Evolutionary conservation across 139 green algal genomes (phyloP), one percentile per base, ranked within the genome.

Genomic region (Pleodorina starrii): DNA sequence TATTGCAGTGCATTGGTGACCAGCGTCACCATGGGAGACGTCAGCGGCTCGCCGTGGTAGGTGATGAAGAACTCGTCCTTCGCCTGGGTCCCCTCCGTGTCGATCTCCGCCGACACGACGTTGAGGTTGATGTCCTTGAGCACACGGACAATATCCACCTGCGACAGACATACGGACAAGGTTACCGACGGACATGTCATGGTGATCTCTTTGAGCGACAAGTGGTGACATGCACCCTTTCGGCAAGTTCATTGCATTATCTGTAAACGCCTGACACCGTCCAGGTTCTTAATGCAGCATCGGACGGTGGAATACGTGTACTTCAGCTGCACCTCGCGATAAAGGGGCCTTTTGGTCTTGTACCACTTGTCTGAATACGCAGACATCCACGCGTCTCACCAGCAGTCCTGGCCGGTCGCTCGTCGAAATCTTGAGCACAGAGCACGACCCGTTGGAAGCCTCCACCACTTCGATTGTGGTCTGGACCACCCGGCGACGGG

Each of bases 71-170:
- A 97, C 76, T 94, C 93, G 89, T 99, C 97, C 23, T 95, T 90
- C 29, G 95, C 97, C 75, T 95, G 92, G 9, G 79, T 69, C 29
- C 97, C 97, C 54, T 96, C 85, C 29, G 93, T 96, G 86, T 96
- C 94, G 46, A 98, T 96, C 93, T 99, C 98, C 7, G 98, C 98
- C 14, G 95, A 98, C 21, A 99, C 92, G 32, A 99, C 98, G 86
- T 99, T 98, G 16, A 99, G 93, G 87, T 96, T 98, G 89, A 99
- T 94, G 93, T 99, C 97, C 93, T 98, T 98, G 1, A 99, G 94
- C 48, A 95, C 92, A 17, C 84, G 86, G 29, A 88, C 82, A 79
- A 88, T 88, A 63, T 88, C 82, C 17, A 88, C 81, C 81, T 87
- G 38, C 14, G 46, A 5, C n/a, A n/a, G n/a, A n/a, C n/a, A n/a